phyloP scores from a whole-genome alignment of 441 rosid species.

The Breynia disticha region DNA sequence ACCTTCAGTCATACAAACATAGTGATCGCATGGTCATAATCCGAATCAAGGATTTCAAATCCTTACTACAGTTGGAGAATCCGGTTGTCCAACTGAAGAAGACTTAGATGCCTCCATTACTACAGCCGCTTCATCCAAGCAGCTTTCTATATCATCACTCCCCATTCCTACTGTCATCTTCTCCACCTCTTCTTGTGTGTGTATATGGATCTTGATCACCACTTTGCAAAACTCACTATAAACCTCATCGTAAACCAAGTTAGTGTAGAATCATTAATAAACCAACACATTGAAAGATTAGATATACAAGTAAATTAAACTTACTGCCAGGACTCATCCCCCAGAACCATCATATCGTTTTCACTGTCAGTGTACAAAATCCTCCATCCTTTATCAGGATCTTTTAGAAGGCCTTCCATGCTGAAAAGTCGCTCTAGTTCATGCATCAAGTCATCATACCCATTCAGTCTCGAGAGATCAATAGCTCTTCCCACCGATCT shows the following conservation, averaged over 20 bases:
- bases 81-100: constrained; percentile 79
- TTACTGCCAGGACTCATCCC: constrained; percentile 97
- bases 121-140: constrained; percentile 72
- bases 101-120: constrained; percentile 81
- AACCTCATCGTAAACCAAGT: background rate
- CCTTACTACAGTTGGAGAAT: constrained; percentile 55
- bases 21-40: no score
- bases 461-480: constrained; percentile 64
- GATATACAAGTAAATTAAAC: constrained; percentile 20
- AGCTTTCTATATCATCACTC: constrained; percentile 76
- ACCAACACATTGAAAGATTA: background rate
- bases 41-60: constrained; percentile 21
- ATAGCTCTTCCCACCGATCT: constrained; percentile 88
- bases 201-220: constrained; percentile 79
- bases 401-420: constrained; percentile 77
- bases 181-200: constrained; percentile 84
- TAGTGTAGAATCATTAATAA: no score
- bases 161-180: constrained; percentile 50
- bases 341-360: constrained; percentile 89
- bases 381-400: constrained; percentile 77
- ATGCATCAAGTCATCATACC: constrained; percentile 48
- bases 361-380: constrained; percentile 85
- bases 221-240: constrained; percentile 78
- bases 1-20: no score
- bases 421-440: constrained; percentile 67